These are phyloP conservation scores for Actinomucor elegans DNA, from an alignment of 371 early-diverging fungal species.

Conservation along the genomic window DNA sequence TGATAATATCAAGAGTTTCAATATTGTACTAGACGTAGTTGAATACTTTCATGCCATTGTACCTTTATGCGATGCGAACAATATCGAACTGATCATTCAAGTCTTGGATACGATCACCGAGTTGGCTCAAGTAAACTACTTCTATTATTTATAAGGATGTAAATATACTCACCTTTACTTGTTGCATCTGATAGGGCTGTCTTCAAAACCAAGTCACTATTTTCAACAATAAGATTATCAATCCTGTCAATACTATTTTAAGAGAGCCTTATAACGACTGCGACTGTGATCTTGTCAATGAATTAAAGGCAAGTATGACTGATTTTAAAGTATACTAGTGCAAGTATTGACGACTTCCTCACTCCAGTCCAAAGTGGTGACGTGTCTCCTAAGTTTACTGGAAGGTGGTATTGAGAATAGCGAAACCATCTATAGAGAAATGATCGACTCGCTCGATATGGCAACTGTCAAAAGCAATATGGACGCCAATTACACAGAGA, in stretches of 20 bases:
- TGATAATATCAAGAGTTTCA: conserved; percentile 59
- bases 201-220: conserved; percentile 44
- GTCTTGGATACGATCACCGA: conserved; percentile 61
- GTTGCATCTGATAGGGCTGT: conserved; percentile 34
- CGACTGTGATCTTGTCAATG: conserved; percentile 26
- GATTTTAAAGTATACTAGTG: neutral
- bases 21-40: conserved; percentile 55
- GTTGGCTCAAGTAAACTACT: conserved; percentile 41
- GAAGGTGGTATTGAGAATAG: conserved; percentile 58
- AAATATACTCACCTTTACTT: neutral
- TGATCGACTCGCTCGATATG: conserved; percentile 45
- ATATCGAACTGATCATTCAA: conserved; percentile 52
- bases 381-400: conserved; percentile 50
- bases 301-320: conserved; percentile 47
- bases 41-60: conserved; percentile 56
- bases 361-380: conserved; percentile 41
- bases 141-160: neutral
- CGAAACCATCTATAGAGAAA: conserved; percentile 47
- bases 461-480: conserved; percentile 35
- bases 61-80: conserved; percentile 38
- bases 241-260: conserved; percentile 51
- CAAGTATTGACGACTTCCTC: neutral
- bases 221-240: conserved; percentile 54
- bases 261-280: conserved; percentile 35
- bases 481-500: conserved; percentile 27